Conservation (phyloP, 2,329 filamentous ascomycete species). For the Erysiphe neolycopersici region DNA sequence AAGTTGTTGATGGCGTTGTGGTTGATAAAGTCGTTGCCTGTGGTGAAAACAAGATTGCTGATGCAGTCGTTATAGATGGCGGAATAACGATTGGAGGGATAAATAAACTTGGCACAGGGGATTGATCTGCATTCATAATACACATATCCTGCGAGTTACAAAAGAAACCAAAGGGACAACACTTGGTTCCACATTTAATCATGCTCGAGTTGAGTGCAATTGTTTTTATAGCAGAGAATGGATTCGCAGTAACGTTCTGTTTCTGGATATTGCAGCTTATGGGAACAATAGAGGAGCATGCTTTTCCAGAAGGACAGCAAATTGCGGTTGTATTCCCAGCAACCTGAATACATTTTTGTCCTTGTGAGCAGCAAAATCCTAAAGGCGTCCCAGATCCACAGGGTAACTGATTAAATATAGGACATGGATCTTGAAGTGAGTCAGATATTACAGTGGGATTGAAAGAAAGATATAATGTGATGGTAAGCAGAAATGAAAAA, state of each 20-base stretch:
- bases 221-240: conserved; percentile 37
- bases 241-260: conserved; percentile 30
- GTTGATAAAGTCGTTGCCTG: conserved; percentile 2
- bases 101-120: conserved; percentile 4
- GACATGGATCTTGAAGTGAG: neutral
- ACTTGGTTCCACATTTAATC: conserved; percentile 27
- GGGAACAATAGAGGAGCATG: conserved; percentile 33
- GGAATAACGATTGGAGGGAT: conserved; percentile 6
- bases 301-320: conserved; percentile 34
- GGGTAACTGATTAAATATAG: neutral
- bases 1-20: conserved; percentile 3
- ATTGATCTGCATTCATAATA: conserved; percentile 24
- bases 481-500: too few relatives aligned
- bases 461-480: neutral
- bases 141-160: conserved; percentile 25
- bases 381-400: conserved; percentile 23
- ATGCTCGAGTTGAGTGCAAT: conserved; percentile 30
- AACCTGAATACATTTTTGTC: conserved; percentile 29
- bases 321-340: conserved; percentile 38
- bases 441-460: neutral
- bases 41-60: too few relatives aligned
- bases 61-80: neutral
- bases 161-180: conserved; percentile 47
- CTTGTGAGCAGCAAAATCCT: conserved; percentile 37
- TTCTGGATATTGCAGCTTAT: conserved; percentile 35